These are phyloP conservation scores for Diaporthe batatas DNA, from an alignment of 2,329 filamentous ascomycete species.

Conservation along the genomic window DNA sequence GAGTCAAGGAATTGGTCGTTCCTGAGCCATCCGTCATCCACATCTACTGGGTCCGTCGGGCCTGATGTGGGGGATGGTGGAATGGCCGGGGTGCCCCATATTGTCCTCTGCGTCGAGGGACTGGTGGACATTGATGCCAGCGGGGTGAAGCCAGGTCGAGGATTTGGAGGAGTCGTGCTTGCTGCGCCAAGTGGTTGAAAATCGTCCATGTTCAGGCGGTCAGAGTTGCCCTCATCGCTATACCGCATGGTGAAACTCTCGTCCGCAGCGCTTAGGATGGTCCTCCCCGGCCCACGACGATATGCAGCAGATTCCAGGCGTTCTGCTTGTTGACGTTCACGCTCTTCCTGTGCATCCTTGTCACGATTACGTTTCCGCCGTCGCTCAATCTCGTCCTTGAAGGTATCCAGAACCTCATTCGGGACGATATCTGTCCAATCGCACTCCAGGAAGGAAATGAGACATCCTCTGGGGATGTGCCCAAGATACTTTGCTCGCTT, in stretches of 20 bases:
- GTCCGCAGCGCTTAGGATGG: conserved; percentile 56
- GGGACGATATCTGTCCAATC: conserved; percentile 94
- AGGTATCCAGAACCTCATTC: conserved; percentile 79
- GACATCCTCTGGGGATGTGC: conserved; percentile 90
- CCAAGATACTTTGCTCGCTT: conserved; percentile 88
- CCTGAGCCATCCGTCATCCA: conserved; percentile 87
- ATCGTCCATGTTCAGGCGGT: conserved; percentile 67
- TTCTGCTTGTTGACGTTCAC: conserved; percentile 85
- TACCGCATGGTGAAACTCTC: conserved; percentile 51
- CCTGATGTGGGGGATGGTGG: conserved; percentile 68
- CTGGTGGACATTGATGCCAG: conserved; percentile 86
- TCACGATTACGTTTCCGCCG: conserved; percentile 83
- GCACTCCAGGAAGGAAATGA: conserved; percentile 91
- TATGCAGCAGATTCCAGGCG: conserved; percentile 80
- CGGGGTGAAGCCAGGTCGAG: conserved; percentile 73
- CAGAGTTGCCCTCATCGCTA: conserved; percentile 49
- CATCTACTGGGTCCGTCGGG: conserved; percentile 50
- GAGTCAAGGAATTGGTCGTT: conserved; percentile 83
- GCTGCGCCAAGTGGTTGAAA: conserved; percentile 73
- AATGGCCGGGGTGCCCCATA: conserved; percentile 90
- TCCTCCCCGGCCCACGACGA: conserved; percentile 61
- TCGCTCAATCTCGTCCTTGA: conserved; percentile 81
- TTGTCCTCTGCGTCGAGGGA: conserved; percentile 80
- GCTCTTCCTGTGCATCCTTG: conserved; percentile 88
- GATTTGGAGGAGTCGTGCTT: conserved; percentile 67